phyloP scores from a whole-genome alignment of 805 yeast genomes.

The Yarrowia sp. region DNA sequence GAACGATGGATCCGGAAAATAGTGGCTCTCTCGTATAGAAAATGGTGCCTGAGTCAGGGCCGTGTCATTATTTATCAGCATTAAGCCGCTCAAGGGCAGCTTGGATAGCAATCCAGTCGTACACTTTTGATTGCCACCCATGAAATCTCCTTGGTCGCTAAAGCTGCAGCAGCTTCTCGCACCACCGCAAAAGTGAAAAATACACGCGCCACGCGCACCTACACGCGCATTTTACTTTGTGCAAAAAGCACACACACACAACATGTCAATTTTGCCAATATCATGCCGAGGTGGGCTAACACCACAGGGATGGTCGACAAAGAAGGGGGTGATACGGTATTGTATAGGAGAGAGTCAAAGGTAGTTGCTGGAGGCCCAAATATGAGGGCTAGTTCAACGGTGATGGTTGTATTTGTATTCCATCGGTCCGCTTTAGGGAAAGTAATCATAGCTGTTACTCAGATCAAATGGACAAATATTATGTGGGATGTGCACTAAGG shows the following conservation, averaged over 20 bases:
- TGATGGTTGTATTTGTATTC: neutral
- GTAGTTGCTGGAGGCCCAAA: neutral
- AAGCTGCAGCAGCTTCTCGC: slow-evolving; percentile 3
- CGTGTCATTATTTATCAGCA: too few species aligned
- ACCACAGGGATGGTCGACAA: slow-evolving; percentile 15
- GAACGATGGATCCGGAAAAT: too few species aligned
- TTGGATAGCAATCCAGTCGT: neutral
- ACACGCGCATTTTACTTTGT: slow-evolving; percentile 24
- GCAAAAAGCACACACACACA: slow-evolving; percentile 7
- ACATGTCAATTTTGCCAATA: slow-evolving; percentile 1
- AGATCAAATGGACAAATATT: neutral
- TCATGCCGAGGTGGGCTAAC: slow-evolving; percentile 29
- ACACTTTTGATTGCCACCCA: slow-evolving; percentile 18
- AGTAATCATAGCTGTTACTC: neutral
- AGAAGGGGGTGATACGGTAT: slow-evolving; percentile 2
- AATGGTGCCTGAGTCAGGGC: too few species aligned
- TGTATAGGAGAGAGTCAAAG: neutral
- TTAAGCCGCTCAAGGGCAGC: too few species aligned
- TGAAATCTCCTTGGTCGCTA: neutral
- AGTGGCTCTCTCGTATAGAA: too few species aligned
- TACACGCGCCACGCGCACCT: slow-evolving; percentile 32
- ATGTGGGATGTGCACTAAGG: neutral
- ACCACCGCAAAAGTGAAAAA: slow-evolving; percentile 17
- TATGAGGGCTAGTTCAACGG: slow-evolving; percentile 9
- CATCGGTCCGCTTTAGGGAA: neutral